Conservation (phyloP, 495 filamentous ascomycete genomes). For the Paragyromitra xinjiangensis region DNA sequence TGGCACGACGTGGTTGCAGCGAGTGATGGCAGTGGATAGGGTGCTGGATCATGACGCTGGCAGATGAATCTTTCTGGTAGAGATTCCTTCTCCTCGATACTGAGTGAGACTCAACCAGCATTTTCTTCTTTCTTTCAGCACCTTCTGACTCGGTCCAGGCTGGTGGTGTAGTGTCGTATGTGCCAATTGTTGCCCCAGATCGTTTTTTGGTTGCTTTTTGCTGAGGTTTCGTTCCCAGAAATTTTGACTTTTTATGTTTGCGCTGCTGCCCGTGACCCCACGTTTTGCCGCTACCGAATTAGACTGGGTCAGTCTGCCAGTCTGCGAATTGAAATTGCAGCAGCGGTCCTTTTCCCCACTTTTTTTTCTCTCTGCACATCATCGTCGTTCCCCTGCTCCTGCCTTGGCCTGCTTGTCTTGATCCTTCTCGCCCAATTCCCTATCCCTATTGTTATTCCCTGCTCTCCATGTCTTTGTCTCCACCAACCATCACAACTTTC, state of each 20-base stretch:
- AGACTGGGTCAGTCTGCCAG: conserved; percentile 37
- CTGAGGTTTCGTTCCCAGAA: conserved; percentile 23
- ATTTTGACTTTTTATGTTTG: conserved; percentile 50
- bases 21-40: conserved; percentile 40
- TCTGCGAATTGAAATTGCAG: conserved; percentile 53
- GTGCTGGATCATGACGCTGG: conserved; percentile 39
- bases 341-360: conserved; percentile 53
- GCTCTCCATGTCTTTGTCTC: conserved; percentile 47
- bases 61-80: conserved; percentile 23
- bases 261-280: conserved; percentile 50
- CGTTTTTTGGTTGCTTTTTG: conserved; percentile 50
- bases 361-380: conserved; percentile 54
- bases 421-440: conserved; percentile 30
- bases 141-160: conserved; percentile 43
- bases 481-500: conserved; percentile 46
- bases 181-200: conserved; percentile 40
- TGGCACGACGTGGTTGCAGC: conserved; percentile 51
- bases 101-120: conserved; percentile 14
- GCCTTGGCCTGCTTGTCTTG: conserved; percentile 47
- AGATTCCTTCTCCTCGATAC: conserved; percentile 31
- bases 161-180: conserved; percentile 22
- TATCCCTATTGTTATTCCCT: conserved; percentile 48
- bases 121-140: conserved; percentile 11
- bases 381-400: conserved; percentile 50
- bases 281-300: conserved; percentile 53